phyloP scores from a whole-genome alignment of 2,329 filamentous ascomycete genomes.

The Trichophyton verrucosum region DNA sequence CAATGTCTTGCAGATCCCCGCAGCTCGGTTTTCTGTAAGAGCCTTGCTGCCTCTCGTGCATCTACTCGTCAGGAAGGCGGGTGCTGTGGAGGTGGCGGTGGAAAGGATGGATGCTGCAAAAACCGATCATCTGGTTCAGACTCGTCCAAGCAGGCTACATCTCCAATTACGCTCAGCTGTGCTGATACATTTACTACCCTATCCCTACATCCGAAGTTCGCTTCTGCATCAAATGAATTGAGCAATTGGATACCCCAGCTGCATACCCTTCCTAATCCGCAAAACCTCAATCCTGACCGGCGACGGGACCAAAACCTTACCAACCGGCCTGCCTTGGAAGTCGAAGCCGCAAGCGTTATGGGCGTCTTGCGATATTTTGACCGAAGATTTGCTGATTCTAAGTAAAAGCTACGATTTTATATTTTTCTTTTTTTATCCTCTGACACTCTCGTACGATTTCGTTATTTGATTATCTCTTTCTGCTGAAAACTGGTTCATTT shows the following conservation, averaged over 20 bases:
- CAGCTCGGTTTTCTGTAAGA: constrained; percentile 71
- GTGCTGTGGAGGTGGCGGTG: constrained; percentile 47
- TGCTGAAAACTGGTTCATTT: not conserved
- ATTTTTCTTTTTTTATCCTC: not conserved
- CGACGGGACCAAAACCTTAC: constrained; percentile 13
- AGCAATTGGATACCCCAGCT: constrained; percentile 65
- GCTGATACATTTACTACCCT: constrained; percentile 70
- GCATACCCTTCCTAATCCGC: constrained; percentile 41
- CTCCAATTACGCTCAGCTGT: constrained; percentile 52
- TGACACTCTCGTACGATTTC: not conserved
- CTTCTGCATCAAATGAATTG: constrained; percentile 59
- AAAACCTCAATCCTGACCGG: constrained; percentile 21
- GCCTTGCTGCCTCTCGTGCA: constrained; percentile 52
- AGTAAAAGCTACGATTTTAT: not conserved
- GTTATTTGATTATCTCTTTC: not conserved
- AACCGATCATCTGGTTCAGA: constrained; percentile 21
- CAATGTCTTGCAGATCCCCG: constrained; percentile 68
- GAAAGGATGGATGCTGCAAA: constrained; percentile 52
- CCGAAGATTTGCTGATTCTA: constrained; percentile 48
- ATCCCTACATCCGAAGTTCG: constrained; percentile 63
- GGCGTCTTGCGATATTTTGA: constrained; percentile 73
- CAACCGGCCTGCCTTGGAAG: constrained; percentile 52
- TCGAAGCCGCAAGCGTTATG: constrained; percentile 76
- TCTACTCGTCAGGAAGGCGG: constrained; percentile 21
- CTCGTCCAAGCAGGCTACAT: constrained; percentile 19